Conservation (phyloP, 257 asterid genomes). For the Lavandula angustifolia region DNA sequence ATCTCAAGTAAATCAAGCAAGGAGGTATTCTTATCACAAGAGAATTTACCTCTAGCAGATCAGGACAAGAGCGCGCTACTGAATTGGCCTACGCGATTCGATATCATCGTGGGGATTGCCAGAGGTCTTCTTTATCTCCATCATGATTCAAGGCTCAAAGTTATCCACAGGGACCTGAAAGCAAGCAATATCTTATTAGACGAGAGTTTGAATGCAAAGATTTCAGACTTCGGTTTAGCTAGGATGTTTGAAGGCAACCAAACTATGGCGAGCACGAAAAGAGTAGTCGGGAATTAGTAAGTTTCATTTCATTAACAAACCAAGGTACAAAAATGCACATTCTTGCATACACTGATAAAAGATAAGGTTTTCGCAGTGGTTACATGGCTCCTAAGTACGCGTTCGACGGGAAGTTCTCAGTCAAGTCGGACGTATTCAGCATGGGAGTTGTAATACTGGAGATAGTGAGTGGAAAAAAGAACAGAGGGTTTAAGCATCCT, state of each 20-base stretch:
- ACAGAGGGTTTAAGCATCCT: conserved; percentile 21
- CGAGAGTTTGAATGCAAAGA: conserved; percentile 18
- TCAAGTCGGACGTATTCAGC: conserved; percentile 30
- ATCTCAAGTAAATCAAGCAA: no score
- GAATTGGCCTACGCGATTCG: conserved; percentile 24
- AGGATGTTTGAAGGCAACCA: conserved; percentile 33
- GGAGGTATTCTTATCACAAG: neutral
- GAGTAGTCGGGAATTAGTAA: conserved; percentile 34
- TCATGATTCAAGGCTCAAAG: conserved; percentile 25
- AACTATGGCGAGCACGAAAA: conserved; percentile 22
- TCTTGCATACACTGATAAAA: neutral
- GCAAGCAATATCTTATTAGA: conserved; percentile 24
- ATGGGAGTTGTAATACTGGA: conserved; percentile 22
- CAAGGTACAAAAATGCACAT: no score
- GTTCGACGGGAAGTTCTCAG: conserved; percentile 29
- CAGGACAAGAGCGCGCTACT: neutral
- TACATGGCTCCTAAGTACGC: conserved; percentile 36
- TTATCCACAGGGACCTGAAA: conserved; percentile 27
- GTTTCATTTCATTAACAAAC: no score
- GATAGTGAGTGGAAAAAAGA: conserved; percentile 21
- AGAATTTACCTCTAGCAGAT: conserved; percentile 10
- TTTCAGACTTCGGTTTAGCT: conserved; percentile 33
- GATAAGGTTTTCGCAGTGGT: conserved; percentile 19
- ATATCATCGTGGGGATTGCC: conserved; percentile 24
- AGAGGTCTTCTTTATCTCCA: conserved; percentile 27